Base-by-base conservation (phyloP, 495 filamentous ascomycete genomes). In the Aspergillus ellipticus region DNA sequence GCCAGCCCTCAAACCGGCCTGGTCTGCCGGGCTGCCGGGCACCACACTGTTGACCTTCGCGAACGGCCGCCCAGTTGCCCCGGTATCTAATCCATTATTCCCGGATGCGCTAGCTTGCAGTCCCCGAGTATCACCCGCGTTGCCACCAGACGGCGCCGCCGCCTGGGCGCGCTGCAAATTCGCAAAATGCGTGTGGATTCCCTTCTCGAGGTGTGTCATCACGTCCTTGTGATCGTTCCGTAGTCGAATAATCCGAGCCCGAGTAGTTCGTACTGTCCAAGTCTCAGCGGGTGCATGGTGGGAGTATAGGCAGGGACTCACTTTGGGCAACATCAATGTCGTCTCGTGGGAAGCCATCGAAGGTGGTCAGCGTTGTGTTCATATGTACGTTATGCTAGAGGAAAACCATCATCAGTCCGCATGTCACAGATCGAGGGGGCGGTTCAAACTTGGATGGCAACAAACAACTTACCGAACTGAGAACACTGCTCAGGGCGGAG, bases 301-400 rank as follows among this genome's bases (percentile, higher is more conserved):
- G n/a, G 42, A 58, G 11, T 22, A 45, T 49, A 28, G 41, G 31
- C 37, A 31, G 47, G 60, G 17, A 45, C 80, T 63, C 85, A 94
- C 90, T 95, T 73, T 96, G 92, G 28, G 95, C 89, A 58, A 99
- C 86, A 68, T 99, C 95, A 53, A 99, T 85, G 69, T 99, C 95
- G 58, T 86, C 85, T 62, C 95, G 82, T 29, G 95, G 95, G 68
- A 88, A 99, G 48, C 93, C 95, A 72, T 99, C 95, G 52, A 86
- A 84, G 2, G 95, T 97, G 4, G 89, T 89, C 46, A 99, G 77
- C 42, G 81, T 77, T 3, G 95, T 96, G 67, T 85, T 88, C 95
- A 99, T 97, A 57, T 86, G 87, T 42, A 96, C 94, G 39, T 86
- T 85, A 71, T 97, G 94, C 94, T 96, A 58, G 49, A 9, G 21